Conservation (phyloP, 805 yeast species). For the Candida maesae region DNA sequence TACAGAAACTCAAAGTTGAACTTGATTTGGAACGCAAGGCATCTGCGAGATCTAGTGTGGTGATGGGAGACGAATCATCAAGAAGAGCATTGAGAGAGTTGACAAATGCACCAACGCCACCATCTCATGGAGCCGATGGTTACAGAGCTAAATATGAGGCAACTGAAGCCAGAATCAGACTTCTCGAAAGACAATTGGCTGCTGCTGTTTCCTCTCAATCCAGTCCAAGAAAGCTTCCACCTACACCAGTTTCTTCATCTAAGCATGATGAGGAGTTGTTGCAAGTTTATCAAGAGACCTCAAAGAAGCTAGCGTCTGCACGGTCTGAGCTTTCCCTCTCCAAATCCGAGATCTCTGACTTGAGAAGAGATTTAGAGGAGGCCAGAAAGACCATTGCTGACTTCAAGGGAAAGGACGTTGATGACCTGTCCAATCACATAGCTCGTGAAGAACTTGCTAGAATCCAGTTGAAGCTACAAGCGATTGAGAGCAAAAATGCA, state of each 20-base stretch:
- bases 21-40: slow-evolving; percentile 50
- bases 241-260: not conserved
- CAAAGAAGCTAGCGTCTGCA: slow-evolving; percentile 40
- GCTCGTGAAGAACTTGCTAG: slow-evolving; percentile 38
- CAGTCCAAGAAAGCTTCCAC: slow-evolving; percentile 1
- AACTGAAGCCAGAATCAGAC: slow-evolving; percentile 40
- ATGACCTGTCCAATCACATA: slow-evolving; percentile 21
- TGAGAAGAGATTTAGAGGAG: slow-evolving; percentile 39
- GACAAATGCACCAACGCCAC: slow-evolving; percentile 10
- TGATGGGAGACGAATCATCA: slow-evolving; percentile 38
- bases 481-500: slow-evolving; percentile 49
- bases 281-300: slow-evolving; percentile 46
- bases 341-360: slow-evolving; percentile 38
- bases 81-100: slow-evolving; percentile 31
- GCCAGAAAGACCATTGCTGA: slow-evolving; percentile 26
- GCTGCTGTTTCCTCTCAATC: not conserved
- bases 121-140: slow-evolving; percentile 17
- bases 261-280: slow-evolving; percentile 41
- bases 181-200: slow-evolving; percentile 36
- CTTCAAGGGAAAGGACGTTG: slow-evolving; percentile 15
- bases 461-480: slow-evolving; percentile 54
- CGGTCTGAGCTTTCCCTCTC: slow-evolving; percentile 40
- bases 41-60: slow-evolving; percentile 46
- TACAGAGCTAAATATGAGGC: slow-evolving; percentile 43
- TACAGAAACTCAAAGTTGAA: slow-evolving; percentile 44